Base-by-base conservation (phyloP, 1,284 basidiomycete genomes). In the Ganoderma sp. region DNA sequence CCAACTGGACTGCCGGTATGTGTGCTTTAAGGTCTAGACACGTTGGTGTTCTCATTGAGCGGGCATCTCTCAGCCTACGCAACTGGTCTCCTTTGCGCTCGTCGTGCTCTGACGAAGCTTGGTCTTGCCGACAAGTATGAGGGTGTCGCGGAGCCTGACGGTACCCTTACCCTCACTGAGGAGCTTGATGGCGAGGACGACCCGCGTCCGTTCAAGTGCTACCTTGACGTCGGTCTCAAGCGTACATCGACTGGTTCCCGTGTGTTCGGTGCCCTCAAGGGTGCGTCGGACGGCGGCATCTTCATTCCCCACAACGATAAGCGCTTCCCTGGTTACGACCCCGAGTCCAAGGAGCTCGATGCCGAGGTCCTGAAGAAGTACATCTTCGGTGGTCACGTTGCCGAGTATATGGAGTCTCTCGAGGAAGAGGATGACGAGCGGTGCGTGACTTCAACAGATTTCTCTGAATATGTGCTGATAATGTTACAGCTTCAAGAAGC, bases 381-480 rank as follows among this genome's bases (percentile, higher is more conserved):
- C 87, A 99, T 99, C 82, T 96, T 89, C 78, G 97, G 96, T 81
- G 97, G 97, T 66, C 97, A 99, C 82, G 92, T 99, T 70, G 95
- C 98, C 71, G 98, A 99, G 84, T 99, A 99, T 88, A 99, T 99
- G 98, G 96, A 99, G 85, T 93, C 91, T 63, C 87, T 99, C 69
- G 98, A 99, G 85, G 98, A 99, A 88, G 98, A 99, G 85, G 98
- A 99, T 81, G 98, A 99, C 79, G 97, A 99, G 84, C 88, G 96
- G 88, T 89, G 75, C 71, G 87, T 79, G 17, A 43, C 64, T 3
- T 6, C n/a, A 50, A 48, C 34, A 22, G 54, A 25, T 2, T 8
- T 17, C 28, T 41, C 19, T 37, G 25, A 39, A 17, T 22, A 7
- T 7, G 22, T 42, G 19, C n/a, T 61, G 34, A 71, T 56, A 37